Conservation (phyloP, 345 rosid genomes). For the Murraya paniculata region DNA sequence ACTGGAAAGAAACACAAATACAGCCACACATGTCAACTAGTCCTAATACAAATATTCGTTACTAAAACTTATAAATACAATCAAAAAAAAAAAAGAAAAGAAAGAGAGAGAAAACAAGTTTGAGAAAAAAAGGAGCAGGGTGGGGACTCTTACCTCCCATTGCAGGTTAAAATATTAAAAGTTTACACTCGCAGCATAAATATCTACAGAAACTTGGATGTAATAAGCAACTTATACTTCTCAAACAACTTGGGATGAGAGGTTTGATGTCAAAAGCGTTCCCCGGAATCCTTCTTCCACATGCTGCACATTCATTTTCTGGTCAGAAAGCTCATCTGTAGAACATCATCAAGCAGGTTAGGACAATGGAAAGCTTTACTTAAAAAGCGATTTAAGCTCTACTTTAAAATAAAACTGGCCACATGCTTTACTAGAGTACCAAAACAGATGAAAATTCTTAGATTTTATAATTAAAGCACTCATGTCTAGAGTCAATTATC, state of each 20-base stretch:
- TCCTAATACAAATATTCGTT: background rate
- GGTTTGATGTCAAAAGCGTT: slow-evolving; percentile 72
- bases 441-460: too few species aligned
- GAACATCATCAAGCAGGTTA: slow-evolving; percentile 3
- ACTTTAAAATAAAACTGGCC: background rate
- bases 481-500: background rate
- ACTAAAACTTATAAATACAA: background rate
- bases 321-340: slow-evolving; percentile 81
- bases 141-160: slow-evolving; percentile 21
- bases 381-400: background rate
- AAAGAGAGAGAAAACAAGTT: background rate
- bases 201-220: slow-evolving; percentile 20
- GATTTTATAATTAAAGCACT: background rate
- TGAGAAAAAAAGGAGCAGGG: background rate
- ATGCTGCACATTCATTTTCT: slow-evolving; percentile 52
- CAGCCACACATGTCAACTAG: background rate
- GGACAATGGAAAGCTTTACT: background rate
- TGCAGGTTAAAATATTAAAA: background rate
- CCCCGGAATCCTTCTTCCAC: slow-evolving; percentile 90
- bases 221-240: slow-evolving; percentile 10
- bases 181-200: slow-evolving; percentile 14
- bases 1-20: background rate
- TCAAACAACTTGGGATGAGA: slow-evolving; percentile 61
- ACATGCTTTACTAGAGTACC: background rate
- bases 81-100: too few species aligned